Conservation (phyloP, 1,284 basidiomycete genomes). For the Bjerkandera adusta region DNA sequence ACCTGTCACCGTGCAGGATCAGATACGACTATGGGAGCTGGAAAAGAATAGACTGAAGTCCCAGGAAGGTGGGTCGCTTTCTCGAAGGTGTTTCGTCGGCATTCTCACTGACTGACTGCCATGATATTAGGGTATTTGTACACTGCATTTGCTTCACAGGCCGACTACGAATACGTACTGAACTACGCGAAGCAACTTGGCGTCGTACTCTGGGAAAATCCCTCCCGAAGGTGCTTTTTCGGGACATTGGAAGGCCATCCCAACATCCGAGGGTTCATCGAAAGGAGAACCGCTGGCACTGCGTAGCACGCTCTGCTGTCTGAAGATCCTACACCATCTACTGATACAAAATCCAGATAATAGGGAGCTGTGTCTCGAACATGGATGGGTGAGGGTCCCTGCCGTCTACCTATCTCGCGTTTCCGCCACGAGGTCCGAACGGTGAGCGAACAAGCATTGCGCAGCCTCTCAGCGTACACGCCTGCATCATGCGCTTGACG, state of each 20-base stretch:
- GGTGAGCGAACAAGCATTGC: too few relatives aligned
- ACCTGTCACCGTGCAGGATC: constrained; percentile 96
- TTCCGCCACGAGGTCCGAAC: too few relatives aligned
- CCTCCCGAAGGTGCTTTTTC: constrained; percentile 77
- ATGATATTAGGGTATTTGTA: constrained; percentile 85
- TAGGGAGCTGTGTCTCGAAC: too few relatives aligned
- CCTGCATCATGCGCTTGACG: too few relatives aligned
- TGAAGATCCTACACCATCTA: too few relatives aligned
- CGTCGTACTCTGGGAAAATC: constrained; percentile 79
- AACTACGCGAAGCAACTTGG: constrained; percentile 83
- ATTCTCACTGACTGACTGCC: constrained; percentile 20
- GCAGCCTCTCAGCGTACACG: too few relatives aligned
- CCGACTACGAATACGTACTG: constrained; percentile 85
- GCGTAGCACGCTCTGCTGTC: too few relatives aligned
- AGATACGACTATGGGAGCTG: constrained; percentile 96
- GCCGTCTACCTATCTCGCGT: too few relatives aligned
- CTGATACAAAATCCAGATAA: too few relatives aligned
- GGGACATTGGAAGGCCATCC: constrained; percentile 78
- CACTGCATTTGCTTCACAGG: constrained; percentile 81
- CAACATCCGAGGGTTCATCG: constrained; percentile 79
- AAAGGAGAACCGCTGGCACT: constrained; percentile 41
- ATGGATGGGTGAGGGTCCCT: too few relatives aligned
- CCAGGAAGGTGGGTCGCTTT: constrained; percentile 66
- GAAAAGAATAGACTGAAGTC: constrained; percentile 92
- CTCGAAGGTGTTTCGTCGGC: constrained; percentile 12